A percentile compares a stretch with the other conserved stretches of the same genome.
phyloP scores from a whole-genome alignment of 768 basidiomycete genomes.

The Tremella mesenterica region DNA sequence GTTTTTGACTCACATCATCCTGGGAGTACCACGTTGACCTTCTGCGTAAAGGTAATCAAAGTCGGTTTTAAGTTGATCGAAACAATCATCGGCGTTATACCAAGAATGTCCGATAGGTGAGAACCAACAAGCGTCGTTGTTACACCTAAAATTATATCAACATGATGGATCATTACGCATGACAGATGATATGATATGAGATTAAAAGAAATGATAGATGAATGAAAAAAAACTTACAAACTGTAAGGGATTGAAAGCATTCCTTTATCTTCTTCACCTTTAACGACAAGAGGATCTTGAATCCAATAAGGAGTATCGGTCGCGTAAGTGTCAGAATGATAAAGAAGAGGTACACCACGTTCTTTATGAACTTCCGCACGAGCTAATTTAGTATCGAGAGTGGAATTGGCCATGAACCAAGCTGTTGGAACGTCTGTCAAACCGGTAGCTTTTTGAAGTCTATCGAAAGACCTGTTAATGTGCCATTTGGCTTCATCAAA shows the following conservation, averaged over 20 bases:
- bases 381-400: conserved; percentile 10
- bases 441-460: conserved; percentile 26
- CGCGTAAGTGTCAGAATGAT: conserved; percentile 27
- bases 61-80: conserved; percentile 19
- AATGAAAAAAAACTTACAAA: background rate
- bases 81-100: conserved; percentile 19
- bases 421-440: conserved; percentile 23
- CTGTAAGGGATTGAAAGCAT: conserved; percentile 32
- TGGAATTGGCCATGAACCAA: conserved; percentile 20
- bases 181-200: no score
- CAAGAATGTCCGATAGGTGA: no score
- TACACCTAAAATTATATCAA: no score
- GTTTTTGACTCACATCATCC: conserved; percentile 23
- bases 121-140: no score
- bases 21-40: conserved; percentile 21
- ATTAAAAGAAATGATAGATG: no score
- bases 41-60: conserved; percentile 31
- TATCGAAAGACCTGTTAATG: conserved; percentile 26
- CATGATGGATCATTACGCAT: no score
- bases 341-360: conserved; percentile 21
- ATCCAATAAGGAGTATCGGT: conserved; percentile 25
- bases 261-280: conserved; percentile 22
- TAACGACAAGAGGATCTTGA: conserved; percentile 16
- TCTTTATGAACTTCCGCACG: conserved; percentile 28
- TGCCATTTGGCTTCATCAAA: conserved; percentile 15